These are phyloP conservation scores for Sindora glabra DNA, from an alignment of 306 rosid species.

Conservation along the genomic window DNA sequence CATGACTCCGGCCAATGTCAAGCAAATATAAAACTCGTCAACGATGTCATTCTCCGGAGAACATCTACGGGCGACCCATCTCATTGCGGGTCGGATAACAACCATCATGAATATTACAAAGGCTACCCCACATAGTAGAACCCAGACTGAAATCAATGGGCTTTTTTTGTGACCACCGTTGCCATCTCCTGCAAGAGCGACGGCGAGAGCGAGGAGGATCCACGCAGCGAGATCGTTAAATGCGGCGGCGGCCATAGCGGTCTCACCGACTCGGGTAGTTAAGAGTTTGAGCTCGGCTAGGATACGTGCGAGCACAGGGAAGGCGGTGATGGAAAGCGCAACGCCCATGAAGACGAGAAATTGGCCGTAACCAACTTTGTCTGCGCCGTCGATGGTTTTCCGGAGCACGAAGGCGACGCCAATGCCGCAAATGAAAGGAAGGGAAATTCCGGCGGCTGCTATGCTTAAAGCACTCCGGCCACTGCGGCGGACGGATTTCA, in stretches of 20 bases:
- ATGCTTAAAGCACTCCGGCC: slow-evolving; percentile 38
- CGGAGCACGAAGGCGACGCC: slow-evolving; percentile 45
- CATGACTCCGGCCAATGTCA: slow-evolving; percentile 60
- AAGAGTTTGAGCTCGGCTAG: slow-evolving; percentile 57
- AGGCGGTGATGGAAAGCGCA: slow-evolving; percentile 61
- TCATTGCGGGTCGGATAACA: slow-evolving; percentile 53
- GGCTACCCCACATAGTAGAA: slow-evolving; percentile 50
- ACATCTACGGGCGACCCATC: slow-evolving; percentile 40
- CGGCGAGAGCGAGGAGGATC: slow-evolving; percentile 55
- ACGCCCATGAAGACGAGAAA: slow-evolving; percentile 62
- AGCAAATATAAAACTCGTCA: slow-evolving; percentile 50
- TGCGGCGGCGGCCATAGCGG: slow-evolving; percentile 64
- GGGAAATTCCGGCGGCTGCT: slow-evolving; percentile 46
- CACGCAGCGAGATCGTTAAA: slow-evolving; percentile 65
- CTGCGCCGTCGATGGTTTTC: slow-evolving; percentile 35
- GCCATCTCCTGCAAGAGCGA: slow-evolving; percentile 43
- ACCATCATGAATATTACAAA: slow-evolving; percentile 63
- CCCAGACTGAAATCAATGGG: slow-evolving; percentile 62
- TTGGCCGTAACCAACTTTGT: slow-evolving; percentile 35
- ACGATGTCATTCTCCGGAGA: slow-evolving; percentile 32
- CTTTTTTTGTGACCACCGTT: slow-evolving; percentile 31
- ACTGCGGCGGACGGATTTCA: slow-evolving; percentile 42
- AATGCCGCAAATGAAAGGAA: slow-evolving; percentile 46
- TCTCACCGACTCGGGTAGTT: slow-evolving; percentile 49
- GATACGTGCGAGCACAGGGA: slow-evolving; percentile 64